Base-by-base conservation (phyloP, 345 rosid species). In the Noccaea caerulescens region DNA sequence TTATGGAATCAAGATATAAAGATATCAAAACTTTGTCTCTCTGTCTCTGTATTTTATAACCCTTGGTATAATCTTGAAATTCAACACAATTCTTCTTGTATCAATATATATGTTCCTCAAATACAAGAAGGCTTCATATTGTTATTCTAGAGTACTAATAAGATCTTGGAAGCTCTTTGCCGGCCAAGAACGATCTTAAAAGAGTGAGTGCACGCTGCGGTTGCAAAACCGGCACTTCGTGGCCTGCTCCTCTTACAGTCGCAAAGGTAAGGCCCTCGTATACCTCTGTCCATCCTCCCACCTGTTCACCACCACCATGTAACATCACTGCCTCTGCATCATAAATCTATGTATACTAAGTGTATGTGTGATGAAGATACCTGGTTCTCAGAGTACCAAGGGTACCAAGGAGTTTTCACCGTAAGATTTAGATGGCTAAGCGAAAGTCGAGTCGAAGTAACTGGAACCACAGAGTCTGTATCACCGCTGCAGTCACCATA, bases 281-380 rank as follows among this genome's bases (percentile, higher is more conserved):
- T n/a, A 81, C 89, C 70, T 89, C 91, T 37, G 96, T 86, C 85
- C 96, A 81, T 49, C 98, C 98, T 76, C 93, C 98, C 4, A 93
- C 97, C 95, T 88, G 53, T 50, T 27, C 30, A 47, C 33, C 14
- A n/a, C 14, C 4, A 8, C 25, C 38, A 38, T 34, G 6, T 8
- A 7, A 66, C 54, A 32, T 52, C 50, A 52, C 8, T 18, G 23
- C n/a, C 23, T 36, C 30, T 39, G 4, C n/a, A 39, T 59, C 13
- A 58, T 58, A 58, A 10, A 2, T 4, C 0, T 59, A 10, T 60
- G 8, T 44, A 1, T 60, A 4, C 6, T 54, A 20, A 20, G 20
- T 62, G 5, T 47, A 8, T 23, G 1, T 65, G 45, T 16, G n/a
- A 46, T 63, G 42, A 45, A 45, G 12, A 13, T 36, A 65, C 96